Base-by-base conservation (phyloP, 169 alveolate genomes). In the Theileria orientalis region DNA sequence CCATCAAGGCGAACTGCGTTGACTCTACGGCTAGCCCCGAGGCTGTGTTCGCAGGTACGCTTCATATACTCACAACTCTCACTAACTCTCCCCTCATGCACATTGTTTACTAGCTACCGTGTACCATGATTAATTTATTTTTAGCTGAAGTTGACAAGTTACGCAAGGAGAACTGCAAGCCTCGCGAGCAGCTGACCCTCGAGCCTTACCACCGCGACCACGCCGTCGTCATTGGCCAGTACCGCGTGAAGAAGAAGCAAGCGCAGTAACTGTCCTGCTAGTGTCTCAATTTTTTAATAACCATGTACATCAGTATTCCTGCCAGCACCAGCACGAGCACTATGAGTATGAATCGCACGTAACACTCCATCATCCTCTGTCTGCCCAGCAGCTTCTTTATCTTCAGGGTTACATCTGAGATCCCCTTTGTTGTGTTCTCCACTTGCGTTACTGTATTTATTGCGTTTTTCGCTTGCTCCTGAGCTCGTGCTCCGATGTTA, bases 181-280 rank as follows among this genome's bases (percentile, higher is more conserved):
- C 99, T 29, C 92, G 95, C 73, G 99, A 96, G 84, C 96, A 95
- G 91, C 90, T 96, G 68, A 95, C 99, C 23, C 87, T 96, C 52
- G 99, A 97, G 82, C 99, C 99, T 13, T 97, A 96, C 91, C 99
- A 96, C 83, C 91, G 99, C 62, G 99, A 97, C 68, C 99, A 97
- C 83, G 99, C 99, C 44, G 98, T 95, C 59, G 99, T 98, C 49
- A 85, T 95, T 62, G 99, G 99, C 27, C 92, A 93, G 84, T 98
- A 96, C 85, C 94, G 98, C 77, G 93, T 91, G 16, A 74, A 83
- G 33, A 87, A 94, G 84, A 90, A 93, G 75, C 79, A 91, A 69
- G 72, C 89, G 32, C 32, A 49, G 32, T 70, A 35, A 71, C 35
- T 29, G 8, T 29, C 16, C 13, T 37, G 13, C 62, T 30, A 13